Evolutionary conservation across 2,329 filamentous ascomycete species (phyloP).

Genomic region (Niveomyces coronatus): DNA sequence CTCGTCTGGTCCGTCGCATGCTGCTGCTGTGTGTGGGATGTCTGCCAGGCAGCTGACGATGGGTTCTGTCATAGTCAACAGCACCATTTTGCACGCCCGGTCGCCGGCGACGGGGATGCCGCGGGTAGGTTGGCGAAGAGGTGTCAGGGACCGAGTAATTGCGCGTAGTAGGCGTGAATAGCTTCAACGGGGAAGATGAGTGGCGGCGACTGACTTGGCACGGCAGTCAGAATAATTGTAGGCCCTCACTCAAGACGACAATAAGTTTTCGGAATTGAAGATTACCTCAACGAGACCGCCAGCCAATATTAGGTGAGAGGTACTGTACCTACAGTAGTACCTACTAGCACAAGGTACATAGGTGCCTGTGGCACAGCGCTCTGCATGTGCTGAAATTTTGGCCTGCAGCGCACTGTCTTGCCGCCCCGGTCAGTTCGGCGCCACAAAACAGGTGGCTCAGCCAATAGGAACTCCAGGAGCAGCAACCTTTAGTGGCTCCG

Average conservation of each 20-base stretch:
- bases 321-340: too few relatives aligned
- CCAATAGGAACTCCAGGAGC: slow-evolving; percentile 1
- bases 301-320: too few relatives aligned
- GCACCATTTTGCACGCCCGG: slow-evolving; percentile 46
- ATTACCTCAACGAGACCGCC: too few relatives aligned
- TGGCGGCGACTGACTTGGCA: too few relatives aligned
- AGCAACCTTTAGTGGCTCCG: slow-evolving; percentile 2
- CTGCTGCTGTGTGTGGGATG: slow-evolving; percentile 13
- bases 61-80: slow-evolving; percentile 63
- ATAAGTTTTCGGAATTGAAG: too few relatives aligned
- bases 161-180: too few relatives aligned
- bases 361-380: neutral
- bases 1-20: slow-evolving; percentile 23
- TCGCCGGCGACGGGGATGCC: neutral
- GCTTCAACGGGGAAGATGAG: too few relatives aligned
- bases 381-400: neutral
- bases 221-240: too few relatives aligned
- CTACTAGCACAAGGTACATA: too few relatives aligned
- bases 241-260: too few relatives aligned
- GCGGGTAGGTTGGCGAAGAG: slow-evolving; percentile 2
- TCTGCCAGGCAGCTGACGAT: slow-evolving; percentile 51
- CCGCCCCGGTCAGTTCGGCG: neutral
- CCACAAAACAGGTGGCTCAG: neutral
- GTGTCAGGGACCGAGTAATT: too few relatives aligned
- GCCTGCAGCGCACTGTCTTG: too few relatives aligned